These are phyloP conservation scores for Cladophialophora bantiana DNA, from an alignment of 2,329 filamentous ascomycete species.

Conservation along the genomic window DNA sequence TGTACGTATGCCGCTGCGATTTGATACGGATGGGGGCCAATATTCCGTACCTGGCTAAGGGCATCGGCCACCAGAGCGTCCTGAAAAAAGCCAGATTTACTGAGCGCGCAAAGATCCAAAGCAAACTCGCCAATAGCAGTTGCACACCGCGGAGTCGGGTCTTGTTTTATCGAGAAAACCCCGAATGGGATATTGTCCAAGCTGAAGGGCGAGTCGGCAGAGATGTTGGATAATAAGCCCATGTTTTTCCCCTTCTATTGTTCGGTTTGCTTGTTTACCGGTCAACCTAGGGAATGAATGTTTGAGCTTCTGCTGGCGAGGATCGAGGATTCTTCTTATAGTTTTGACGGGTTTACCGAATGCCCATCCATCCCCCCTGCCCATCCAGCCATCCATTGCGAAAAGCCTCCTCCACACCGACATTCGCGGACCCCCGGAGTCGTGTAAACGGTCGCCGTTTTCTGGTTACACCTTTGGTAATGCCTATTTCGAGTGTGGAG, in stretches of 20 bases:
- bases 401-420: slow-evolving; percentile 2
- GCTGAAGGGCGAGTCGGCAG: slow-evolving; percentile 50
- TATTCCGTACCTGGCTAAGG: slow-evolving; percentile 39
- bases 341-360: background rate
- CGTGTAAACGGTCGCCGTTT: background rate
- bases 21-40: background rate
- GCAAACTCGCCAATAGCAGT: slow-evolving; percentile 61
- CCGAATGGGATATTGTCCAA: slow-evolving; percentile 63
- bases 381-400: background rate
- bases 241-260: background rate
- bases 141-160: slow-evolving; percentile 53
- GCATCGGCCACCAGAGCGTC: slow-evolving; percentile 38
- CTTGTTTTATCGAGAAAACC: slow-evolving; percentile 54
- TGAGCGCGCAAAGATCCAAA: slow-evolving; percentile 59
- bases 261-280: background rate
- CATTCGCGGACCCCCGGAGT: background rate
- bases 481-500: background rate
- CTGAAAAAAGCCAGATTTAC: slow-evolving; percentile 43
- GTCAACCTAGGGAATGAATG: background rate
- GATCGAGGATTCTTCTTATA: background rate
- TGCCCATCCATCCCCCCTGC: background rate
- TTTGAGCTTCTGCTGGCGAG: no score
- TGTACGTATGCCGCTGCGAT: background rate
- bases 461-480: background rate
- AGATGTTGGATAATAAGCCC: slow-evolving; percentile 1